Evolutionary conservation across 129 eudicot species (phyloP).

Genomic region (Logfia minima): DNA sequence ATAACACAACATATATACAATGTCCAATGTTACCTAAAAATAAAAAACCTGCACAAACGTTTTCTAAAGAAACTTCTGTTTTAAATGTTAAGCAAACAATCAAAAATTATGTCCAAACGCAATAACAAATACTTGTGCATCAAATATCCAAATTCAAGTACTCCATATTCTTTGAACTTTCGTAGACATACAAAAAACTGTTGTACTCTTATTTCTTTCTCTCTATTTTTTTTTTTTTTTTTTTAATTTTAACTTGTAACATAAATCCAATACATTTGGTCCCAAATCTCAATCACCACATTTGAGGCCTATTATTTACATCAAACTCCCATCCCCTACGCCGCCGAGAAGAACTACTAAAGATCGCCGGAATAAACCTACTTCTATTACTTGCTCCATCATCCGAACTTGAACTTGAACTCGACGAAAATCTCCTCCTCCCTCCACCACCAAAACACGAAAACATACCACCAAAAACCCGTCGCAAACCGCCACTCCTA

Average conservation of each 20-base stretch:
- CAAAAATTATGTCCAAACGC: too few relatives aligned
- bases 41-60: too few relatives aligned
- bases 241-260: background rate
- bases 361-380: constrained; percentile 50
- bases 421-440: constrained; percentile 40
- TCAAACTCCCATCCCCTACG: constrained; percentile 53
- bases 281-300: constrained; percentile 42
- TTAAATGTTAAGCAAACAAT: too few relatives aligned
- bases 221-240: background rate
- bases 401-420: constrained; percentile 59
- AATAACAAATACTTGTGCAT: too few relatives aligned
- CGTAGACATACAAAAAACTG: too few relatives aligned
- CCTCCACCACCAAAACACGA: constrained; percentile 59
- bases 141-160: too few relatives aligned
- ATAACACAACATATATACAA: background rate
- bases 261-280: background rate
- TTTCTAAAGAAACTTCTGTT: too few relatives aligned
- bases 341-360: constrained; percentile 47
- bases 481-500: constrained; percentile 55
- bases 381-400: constrained; percentile 50
- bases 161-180: too few relatives aligned
- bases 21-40: too few relatives aligned
- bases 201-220: background rate
- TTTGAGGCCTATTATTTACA: constrained; percentile 39
- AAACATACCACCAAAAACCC: constrained; percentile 55